Evolutionary conservation across 352 stramenopile species (phyloP).

Genomic region (Globisporangium orthogonon): DNA sequence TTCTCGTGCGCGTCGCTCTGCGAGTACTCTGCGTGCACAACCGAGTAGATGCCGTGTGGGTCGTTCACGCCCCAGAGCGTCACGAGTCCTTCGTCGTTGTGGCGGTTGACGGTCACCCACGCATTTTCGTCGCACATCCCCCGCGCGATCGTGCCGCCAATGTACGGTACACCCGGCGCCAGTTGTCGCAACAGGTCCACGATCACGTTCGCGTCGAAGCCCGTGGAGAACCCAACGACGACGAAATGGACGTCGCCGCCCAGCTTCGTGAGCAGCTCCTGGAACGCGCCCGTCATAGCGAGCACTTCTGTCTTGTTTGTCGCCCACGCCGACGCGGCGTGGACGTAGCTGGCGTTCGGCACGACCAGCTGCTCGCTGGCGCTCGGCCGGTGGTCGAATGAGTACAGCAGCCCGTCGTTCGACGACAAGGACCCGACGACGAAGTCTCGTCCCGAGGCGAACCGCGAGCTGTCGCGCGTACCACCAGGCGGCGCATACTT

Average conservation of each 20-base stretch:
- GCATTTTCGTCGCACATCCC: constrained; percentile 85
- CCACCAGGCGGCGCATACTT: constrained; percentile 7
- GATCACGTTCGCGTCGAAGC: constrained; percentile 71
- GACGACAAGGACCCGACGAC: constrained; percentile 17
- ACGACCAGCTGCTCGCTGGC: constrained; percentile 46
- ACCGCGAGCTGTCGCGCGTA: constrained; percentile 6
- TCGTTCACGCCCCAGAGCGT: constrained; percentile 86
- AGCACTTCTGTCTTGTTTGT: constrained; percentile 69
- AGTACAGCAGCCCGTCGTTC: constrained; percentile 27
- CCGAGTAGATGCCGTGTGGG: constrained; percentile 71
- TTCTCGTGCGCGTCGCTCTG: constrained; percentile 76
- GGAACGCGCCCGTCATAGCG: constrained; percentile 69
- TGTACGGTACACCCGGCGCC: constrained; percentile 75
- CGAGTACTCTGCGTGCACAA: constrained; percentile 76
- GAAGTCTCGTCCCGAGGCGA: constrained; percentile 6
- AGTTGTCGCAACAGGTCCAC: constrained; percentile 67
- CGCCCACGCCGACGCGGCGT: constrained; percentile 62
- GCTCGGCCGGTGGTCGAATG: constrained; percentile 31
- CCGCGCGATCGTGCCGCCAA: constrained; percentile 76
- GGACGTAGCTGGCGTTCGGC: constrained; percentile 57
- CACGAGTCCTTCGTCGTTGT: constrained; percentile 77
- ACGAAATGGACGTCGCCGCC: constrained; percentile 76
- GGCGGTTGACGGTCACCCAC: constrained; percentile 83
- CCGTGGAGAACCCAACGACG: constrained; percentile 80
- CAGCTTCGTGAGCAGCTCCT: constrained; percentile 77